Base-by-base conservation (phyloP, 225 moss, liverwort and hornwort genomes). In the Sphagnum tenellum region DNA sequence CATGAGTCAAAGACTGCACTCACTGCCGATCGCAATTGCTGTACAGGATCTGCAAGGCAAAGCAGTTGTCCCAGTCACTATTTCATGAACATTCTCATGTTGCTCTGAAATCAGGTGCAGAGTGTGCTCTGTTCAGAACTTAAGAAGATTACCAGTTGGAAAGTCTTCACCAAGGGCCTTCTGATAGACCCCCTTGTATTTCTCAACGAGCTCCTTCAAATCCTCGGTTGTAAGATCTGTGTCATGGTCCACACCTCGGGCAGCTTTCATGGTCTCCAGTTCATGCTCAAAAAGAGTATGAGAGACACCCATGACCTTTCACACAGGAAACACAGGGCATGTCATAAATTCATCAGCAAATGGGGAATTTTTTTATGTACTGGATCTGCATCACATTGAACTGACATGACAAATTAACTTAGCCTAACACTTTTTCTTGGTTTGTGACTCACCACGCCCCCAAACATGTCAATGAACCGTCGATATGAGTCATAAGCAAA, bases 381-480 rank as follows among this genome's bases (percentile, higher is more conserved):
- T 29, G 29, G 29, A 29, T 29, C 29, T 29, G 29, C 29, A 29
- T 29, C 29, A 29, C 29, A 29, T 29, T 29, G 29, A 29, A 29
- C 29, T 29, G 29, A 29, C 29, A 29, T 29, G 29, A 29, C 29
- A 29, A 29, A 29, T 29, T 29, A 29, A 29, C 29, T 29, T 29
- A 29, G 29, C 29, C 29, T 29, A 29, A 29, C 29, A 29, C 29
- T 29, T 29, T 29, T 29, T 29, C 29, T 29, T 29, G 29, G 29
- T 29, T 29, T 1, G 29, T 29, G 29, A 83, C 89, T 86, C 64
- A 94, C 94, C 90, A 94, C 91, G 62, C 83, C 90, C 76, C 87
- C 89, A 67, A 89, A 94, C 94, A 94, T 94, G 69, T 94, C 94
- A 62, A 91, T 94, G 64, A 94, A 94, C 60, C 94, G 89, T 57